Percentiles rank a stretch among this genome's conserved stretches.
Evolutionary conservation across 176 grass and related monocot species (phyloP).

Genomic region (Carex kokanica): DNA sequence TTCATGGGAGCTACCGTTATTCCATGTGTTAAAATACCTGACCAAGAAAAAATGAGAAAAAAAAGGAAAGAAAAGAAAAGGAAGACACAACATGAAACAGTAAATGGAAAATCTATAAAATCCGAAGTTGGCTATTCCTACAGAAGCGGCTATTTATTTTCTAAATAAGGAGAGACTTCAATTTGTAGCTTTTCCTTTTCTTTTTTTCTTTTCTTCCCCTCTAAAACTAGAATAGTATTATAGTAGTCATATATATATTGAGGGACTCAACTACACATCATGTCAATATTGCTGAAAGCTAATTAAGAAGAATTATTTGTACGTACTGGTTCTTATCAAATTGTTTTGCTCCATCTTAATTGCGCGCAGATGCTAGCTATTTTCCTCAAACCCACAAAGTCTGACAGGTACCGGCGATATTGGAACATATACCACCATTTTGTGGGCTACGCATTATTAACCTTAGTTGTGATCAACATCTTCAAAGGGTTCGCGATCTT

Average conservation of each 20-base stretch:
- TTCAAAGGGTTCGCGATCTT: conserved; percentile 62
- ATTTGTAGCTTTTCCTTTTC: too few relatives aligned
- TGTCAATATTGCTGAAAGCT: background rate
- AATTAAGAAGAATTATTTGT: background rate
- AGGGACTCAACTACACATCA: background rate
- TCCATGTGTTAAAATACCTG: too few relatives aligned
- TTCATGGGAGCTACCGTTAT: too few relatives aligned
- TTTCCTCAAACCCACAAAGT: conserved; percentile 49
- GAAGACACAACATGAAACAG: too few relatives aligned
- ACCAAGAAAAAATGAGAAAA: too few relatives aligned
- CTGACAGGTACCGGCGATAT: conserved; percentile 46
- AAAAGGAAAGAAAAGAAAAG: too few relatives aligned
- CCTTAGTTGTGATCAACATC: conserved; percentile 48
- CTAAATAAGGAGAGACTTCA: too few relatives aligned
- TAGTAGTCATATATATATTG: background rate
- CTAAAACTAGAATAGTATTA: background rate
- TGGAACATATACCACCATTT: conserved; percentile 76
- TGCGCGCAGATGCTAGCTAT: conserved; percentile 46
- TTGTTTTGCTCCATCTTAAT: background rate
- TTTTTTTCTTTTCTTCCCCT: too few relatives aligned
- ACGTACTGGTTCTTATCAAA: background rate
- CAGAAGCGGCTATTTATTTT: too few relatives aligned
- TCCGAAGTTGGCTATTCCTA: too few relatives aligned
- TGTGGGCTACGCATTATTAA: conserved; percentile 47
- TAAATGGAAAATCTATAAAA: too few relatives aligned